Percentiles rank a stretch among this genome's conserved stretches.
Evolutionary conservation across 192 early-diverging fungal genomes (phyloP).

Genomic region (Backusella tarrabulga): DNA sequence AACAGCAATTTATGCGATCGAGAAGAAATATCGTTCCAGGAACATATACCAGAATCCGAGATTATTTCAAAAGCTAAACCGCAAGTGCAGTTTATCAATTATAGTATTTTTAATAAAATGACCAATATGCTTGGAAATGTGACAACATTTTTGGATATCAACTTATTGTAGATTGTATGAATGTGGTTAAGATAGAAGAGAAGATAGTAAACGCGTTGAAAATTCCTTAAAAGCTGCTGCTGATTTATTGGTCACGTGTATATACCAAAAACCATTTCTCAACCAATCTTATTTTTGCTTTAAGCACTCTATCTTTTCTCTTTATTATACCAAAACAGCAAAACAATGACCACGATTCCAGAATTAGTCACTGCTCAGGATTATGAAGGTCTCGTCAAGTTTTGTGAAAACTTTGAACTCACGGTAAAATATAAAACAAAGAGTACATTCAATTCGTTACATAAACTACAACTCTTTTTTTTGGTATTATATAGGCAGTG

Average conservation of each 20-base stretch:
- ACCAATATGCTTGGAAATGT: too few species aligned
- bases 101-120: too few species aligned
- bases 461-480: background rate
- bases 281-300: background rate
- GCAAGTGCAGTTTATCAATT: too few species aligned
- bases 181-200: too few species aligned
- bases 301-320: background rate
- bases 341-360: background rate
- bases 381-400: slow-evolving; percentile 10
- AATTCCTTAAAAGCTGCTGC: too few species aligned
- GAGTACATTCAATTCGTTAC: background rate
- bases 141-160: too few species aligned
- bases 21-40: too few species aligned
- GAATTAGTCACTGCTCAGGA: background rate
- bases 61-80: too few species aligned
- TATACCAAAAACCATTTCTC: background rate
- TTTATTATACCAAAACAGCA: background rate
- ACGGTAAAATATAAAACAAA: background rate
- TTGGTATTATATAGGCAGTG: background rate
- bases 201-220: too few species aligned
- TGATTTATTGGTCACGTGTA: background rate
- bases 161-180: too few species aligned
- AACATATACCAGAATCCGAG: too few species aligned
- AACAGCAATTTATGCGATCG: too few species aligned
- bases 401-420: background rate